Percentiles rank a stretch among this genome's conserved stretches.
phyloP scores from a whole-genome alignment of 441 rosid species.

The Cnidoscolus chayamansa region DNA sequence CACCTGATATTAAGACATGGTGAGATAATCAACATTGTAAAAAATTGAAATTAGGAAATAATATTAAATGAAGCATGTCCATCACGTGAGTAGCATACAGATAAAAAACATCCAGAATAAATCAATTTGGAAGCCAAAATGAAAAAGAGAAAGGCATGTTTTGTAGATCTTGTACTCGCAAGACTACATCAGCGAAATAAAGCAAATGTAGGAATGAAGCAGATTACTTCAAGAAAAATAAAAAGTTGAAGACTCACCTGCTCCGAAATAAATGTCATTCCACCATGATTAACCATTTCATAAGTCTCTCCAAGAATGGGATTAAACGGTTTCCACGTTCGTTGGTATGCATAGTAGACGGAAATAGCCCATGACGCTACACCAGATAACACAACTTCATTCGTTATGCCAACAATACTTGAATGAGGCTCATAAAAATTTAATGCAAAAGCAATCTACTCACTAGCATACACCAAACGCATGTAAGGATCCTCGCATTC shows the following conservation, averaged over 20 bases:
- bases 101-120: not conserved
- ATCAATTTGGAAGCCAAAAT: not conserved
- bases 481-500: constrained; percentile 86
- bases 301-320: constrained; percentile 99
- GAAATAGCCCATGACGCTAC: constrained; percentile 92
- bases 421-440: not conserved
- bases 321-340: constrained; percentile 97
- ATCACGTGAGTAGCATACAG: not conserved
- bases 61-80: not conserved
- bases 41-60: not conserved
- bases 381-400: not conserved
- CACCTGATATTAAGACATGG: constrained; percentile 42
- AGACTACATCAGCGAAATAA: not conserved
- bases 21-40: not conserved
- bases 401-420: not conserved
- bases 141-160: not conserved
- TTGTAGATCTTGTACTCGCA: not conserved
- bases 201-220: not conserved
- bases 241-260: constrained; percentile 49
- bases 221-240: not conserved
- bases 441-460: constrained; percentile 18
- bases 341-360: constrained; percentile 71
- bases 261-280: constrained; percentile 72
- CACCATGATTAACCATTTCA: constrained; percentile 76
- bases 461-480: constrained; percentile 92